Base-by-base conservation (phyloP, 1,139 yeast genomes). In the Candida sp. region DNA sequence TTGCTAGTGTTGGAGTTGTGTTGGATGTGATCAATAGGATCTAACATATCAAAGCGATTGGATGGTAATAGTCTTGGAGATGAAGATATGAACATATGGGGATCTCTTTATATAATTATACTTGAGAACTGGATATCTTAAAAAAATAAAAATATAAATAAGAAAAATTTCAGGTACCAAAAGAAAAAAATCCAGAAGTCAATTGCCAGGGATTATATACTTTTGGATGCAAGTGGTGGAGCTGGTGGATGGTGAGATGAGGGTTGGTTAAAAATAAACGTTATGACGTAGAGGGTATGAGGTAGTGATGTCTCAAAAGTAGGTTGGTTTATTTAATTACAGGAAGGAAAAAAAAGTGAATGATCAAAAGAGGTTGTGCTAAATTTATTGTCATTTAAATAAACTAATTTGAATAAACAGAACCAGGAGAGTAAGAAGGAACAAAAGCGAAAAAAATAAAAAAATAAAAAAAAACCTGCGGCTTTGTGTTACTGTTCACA, bases 31-130 rank as follows among this genome's bases (percentile, higher is more conserved):
- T 62, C 65, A 38, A 59, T 49, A 11, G 63, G 63, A 50, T 63
- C 66, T 53, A 61, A 55, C 66, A 61, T 62, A 52, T 60, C 61
- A 50, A 60, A 54, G 49, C 62, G 63, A 50, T 54, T 56, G 44
- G 57, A 51, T 44, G 54, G 54, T 42, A 50, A 38, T 37, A 52
- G 47, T 28, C 35, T 46, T 25, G 59, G 47, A 27, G 56, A 47
- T 12, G 52, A 47, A 44, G 60, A 50, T 32, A 49, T 53, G 31
- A 53, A 53, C 59, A 56, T 55, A 44, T 31, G 53, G 28, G 30
- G 27, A 44, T 30, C 22, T 42, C 30, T 22, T 22, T 39, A 37
- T 34, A 28, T 39, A 47, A 28, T 35, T 28, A 34, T 38, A 40
- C 31, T 12, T 35, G 23, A 43, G 37, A 48, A 26, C 28, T 41